Evolutionary conservation across 129 eudicot genomes (phyloP), one percentile per base, ranked within the genome.

Genomic region (Flaveria bidentis): DNA sequence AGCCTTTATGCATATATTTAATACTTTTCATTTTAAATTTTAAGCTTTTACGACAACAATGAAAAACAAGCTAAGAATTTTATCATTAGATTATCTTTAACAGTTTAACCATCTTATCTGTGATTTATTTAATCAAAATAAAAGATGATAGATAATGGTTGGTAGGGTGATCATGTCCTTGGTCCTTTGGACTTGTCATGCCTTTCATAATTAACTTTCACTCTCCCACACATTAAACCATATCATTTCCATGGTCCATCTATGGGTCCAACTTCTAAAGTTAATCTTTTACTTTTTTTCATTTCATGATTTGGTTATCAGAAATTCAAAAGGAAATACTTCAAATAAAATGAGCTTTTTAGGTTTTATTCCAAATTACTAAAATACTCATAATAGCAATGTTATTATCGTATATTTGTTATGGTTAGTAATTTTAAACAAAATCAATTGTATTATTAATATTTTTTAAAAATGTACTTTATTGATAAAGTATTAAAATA

Each of bases 171-270:
- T 67, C 46, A 76, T 76, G 66, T 41, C 46, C 44, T 66, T 73
- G 55, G 64, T 57, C 64, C 44, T 67, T 80, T 80, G 63, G 71
- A 74, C 53, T 74, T 74, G 75, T 30, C 76, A 68, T 80, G 84
- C 71, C 80, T 74, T 76, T 67, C 71, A 74, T 80, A 12, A 80
- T 67, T 66, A 47, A 65, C 13, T 57, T 74, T 80, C 69, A 66
- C 26, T 60, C 22, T 9, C 14, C 63, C 61, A 28, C 74, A 74
- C 70, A 74, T 41, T 67, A 80, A 68, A 74, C 84, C 69, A 56
- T 18, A 80, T 80, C 52, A 80, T 80, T 74, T 67, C 80, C 55
- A 57, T 80, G 68, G 74, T 51, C 83, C 78, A 63, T 68, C 67
- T 41, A 11, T 18, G 53, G 80, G 84, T 30, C 84, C 80, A 67